Base-by-base conservation (phyloP, 768 basidiomycete genomes). In the Naganishia onofrii region DNA sequence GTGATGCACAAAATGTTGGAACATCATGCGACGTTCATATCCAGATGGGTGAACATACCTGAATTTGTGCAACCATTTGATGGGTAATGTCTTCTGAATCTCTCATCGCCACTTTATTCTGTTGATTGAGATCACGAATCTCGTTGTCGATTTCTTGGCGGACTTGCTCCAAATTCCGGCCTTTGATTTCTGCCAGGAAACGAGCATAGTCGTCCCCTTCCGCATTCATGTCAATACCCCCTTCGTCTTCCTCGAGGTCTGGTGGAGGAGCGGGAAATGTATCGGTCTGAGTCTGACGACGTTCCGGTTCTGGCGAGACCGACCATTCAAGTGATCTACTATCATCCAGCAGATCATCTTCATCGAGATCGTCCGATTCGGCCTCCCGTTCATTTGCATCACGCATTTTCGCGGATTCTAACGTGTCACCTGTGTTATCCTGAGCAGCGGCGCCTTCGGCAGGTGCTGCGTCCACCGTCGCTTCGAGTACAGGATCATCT, bases 31-130 rank as follows among this genome's bases (percentile, higher is more conserved):
- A 26, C 85, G 8, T 12, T 10, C 10, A 15, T 8, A 17, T 7
- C 36, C 13, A 17, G 1, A 15, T 12, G 23, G 2, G 38, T 3
- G 26, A 15, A 42, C 60, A 42, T 44, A 63, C 60, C 84, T 87
- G 86, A 71, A 88, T 87, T 79, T 98, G 96, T 5, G 88, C 84
- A 66, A 95, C 85, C 93, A 95, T 97, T 74, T 95, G 91, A 78
- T 92, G 90, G 2, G 92, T 93, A 73, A 98, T 87, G 76, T 97
- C 93, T 76, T 97, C 96, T 2, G 92, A 90, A 81, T 97, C 94
- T 13, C 94, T 85, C 87, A 93, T 88, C 26, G 93, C 92, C 34
- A 87, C 87, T 79, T 92, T 94, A 78, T 87, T 86, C 82, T 94
- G 90, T 80, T 87, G 85, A 78, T 93, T 88, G 52, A 99, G 82